Evolutionary conservation across 805 yeast species (phyloP).

Genomic region (Huiozyma sinensis): DNA sequence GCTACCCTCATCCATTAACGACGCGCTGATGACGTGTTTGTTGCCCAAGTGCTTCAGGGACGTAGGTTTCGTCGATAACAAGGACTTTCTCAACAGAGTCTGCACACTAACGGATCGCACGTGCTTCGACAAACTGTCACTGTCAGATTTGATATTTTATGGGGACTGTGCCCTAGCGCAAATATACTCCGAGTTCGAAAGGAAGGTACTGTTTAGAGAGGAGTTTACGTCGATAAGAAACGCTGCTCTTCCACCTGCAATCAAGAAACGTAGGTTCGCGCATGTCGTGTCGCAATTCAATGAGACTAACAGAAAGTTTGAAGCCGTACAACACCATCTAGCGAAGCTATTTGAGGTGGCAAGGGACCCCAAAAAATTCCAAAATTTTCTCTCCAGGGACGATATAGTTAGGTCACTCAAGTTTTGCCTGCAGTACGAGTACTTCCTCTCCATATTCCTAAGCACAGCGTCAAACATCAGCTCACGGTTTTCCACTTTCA

Average conservation of each 20-base stretch:
- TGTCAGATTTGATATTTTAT: slow-evolving; percentile 9
- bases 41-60: slow-evolving; percentile 17
- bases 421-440: slow-evolving; percentile 12
- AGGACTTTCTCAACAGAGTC: slow-evolving; percentile 11
- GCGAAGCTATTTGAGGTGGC: slow-evolving; percentile 13
- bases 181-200: slow-evolving; percentile 13
- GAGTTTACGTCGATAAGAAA: slow-evolving; percentile 21
- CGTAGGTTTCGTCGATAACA: slow-evolving; percentile 17
- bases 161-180: slow-evolving; percentile 14
- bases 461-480: slow-evolving; percentile 13
- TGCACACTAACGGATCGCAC: slow-evolving; percentile 4
- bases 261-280: slow-evolving; percentile 9
- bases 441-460: slow-evolving; percentile 6
- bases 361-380: neutral
- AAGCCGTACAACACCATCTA: slow-evolving; percentile 16
- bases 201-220: slow-evolving; percentile 16
- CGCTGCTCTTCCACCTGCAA: slow-evolving; percentile 13
- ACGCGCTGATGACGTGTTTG: slow-evolving; percentile 16
- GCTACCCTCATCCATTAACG: slow-evolving; percentile 14
- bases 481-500: slow-evolving; percentile 11
- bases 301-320: slow-evolving; percentile 7
- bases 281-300: slow-evolving; percentile 14
- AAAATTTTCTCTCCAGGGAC: slow-evolving; percentile 2
- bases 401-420: slow-evolving; percentile 7
- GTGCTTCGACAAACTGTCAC: slow-evolving; percentile 10